Percentiles rank a stretch among this genome's conserved stretches.
Conservation (phyloP, 140 eudicot genomes). For the Bidens hawaiensis region DNA sequence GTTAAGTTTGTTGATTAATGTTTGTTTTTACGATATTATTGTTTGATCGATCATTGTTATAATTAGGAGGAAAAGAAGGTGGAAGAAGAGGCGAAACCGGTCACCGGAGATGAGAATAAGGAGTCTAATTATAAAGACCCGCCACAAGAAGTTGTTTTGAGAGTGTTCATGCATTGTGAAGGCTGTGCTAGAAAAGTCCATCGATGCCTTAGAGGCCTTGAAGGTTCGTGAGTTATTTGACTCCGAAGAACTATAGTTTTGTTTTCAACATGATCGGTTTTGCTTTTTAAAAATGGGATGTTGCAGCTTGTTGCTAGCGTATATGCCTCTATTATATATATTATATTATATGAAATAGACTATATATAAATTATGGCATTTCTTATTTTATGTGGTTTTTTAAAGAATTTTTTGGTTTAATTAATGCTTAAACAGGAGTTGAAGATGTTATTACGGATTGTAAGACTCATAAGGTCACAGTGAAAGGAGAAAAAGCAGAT, state of each 20-base stretch:
- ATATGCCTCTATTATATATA: no score
- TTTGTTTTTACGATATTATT: neutral
- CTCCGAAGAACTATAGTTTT: no score
- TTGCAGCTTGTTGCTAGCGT: no score
- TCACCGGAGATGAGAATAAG: slow-evolving; percentile 29
- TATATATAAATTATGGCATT: no score
- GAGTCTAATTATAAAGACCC: slow-evolving; percentile 32
- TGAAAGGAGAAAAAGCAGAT: slow-evolving; percentile 40
- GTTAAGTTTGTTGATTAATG: neutral
- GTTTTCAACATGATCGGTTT: no score
- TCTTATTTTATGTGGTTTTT: no score
- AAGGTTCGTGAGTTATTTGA: slow-evolving; percentile 28
- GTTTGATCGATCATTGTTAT: neutral
- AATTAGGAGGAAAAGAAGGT: slow-evolving; percentile 44
- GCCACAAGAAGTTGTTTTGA: slow-evolving; percentile 46
- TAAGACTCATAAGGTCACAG: slow-evolving; percentile 37
- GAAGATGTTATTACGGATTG: slow-evolving; percentile 39
- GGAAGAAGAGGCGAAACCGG: slow-evolving; percentile 29
- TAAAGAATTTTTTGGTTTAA: no score
- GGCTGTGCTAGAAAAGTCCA: slow-evolving; percentile 71
- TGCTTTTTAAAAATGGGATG: no score
- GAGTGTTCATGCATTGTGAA: slow-evolving; percentile 70
- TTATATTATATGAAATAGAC: no score
- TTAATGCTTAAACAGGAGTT: slow-evolving; percentile 7
- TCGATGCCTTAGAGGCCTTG: slow-evolving; percentile 51